Evolutionary conservation across 345 rosid genomes (phyloP).

Genomic region (Theobroma cacao): DNA sequence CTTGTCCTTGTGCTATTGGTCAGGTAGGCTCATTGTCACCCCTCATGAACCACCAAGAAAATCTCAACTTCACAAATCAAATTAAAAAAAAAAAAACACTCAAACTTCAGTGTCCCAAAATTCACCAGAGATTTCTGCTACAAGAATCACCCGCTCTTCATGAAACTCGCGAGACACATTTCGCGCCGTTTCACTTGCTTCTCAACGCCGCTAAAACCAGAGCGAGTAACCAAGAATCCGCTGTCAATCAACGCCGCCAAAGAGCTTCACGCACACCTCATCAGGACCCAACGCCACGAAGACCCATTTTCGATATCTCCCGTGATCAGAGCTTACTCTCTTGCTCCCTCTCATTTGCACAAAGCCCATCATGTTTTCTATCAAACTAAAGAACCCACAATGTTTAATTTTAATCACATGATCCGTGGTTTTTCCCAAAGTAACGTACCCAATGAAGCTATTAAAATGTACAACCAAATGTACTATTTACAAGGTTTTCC

Average conservation of each 20-base stretch:
- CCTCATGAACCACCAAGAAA: background rate
- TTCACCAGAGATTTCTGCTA: background rate
- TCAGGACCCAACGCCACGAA: background rate
- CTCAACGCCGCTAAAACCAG: background rate
- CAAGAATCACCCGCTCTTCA: background rate
- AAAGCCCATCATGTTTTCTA: slow-evolving; percentile 35
- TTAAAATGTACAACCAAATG: slow-evolving; percentile 34
- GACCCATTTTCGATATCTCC: slow-evolving; percentile 15
- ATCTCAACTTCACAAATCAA: background rate
- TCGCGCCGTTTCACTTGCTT: background rate
- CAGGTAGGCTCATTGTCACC: background rate
- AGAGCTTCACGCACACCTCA: slow-evolving; percentile 13
- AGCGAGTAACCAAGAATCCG: background rate
- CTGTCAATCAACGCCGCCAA: background rate
- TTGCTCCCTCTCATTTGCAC: slow-evolving; percentile 26
- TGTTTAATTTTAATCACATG: slow-evolving; percentile 37
- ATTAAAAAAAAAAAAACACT: too few relatives aligned
- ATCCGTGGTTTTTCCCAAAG: slow-evolving; percentile 45
- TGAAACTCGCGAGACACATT: slow-evolving; percentile 2
- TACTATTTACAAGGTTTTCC: slow-evolving; percentile 21
- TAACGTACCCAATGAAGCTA: slow-evolving; percentile 35
- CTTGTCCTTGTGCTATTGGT: background rate
- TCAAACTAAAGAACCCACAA: slow-evolving; percentile 32
- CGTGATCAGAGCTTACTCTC: slow-evolving; percentile 40
- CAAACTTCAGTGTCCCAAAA: background rate